Percentiles rank a stretch among this genome's conserved stretches.
These are phyloP conservation scores for Calonectria fujianensis DNA, from an alignment of 2,329 filamentous ascomycete species.

Conservation along the genomic window DNA sequence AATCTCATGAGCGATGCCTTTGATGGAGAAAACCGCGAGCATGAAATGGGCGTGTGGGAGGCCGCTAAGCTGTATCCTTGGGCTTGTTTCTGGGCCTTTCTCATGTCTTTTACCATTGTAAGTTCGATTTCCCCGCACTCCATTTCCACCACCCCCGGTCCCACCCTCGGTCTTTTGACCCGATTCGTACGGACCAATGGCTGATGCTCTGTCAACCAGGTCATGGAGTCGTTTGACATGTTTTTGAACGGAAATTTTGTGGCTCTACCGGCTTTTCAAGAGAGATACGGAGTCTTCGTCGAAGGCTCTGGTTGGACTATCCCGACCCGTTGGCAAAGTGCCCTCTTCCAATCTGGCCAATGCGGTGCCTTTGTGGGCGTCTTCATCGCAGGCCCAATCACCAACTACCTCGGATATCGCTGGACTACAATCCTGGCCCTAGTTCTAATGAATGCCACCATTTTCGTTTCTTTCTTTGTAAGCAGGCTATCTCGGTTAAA, in stretches of 20 bases:
- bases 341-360: conserved; percentile 58
- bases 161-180: neutral
- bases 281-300: conserved; percentile 56
- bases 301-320: conserved; percentile 57
- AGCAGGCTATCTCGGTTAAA: neutral
- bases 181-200: neutral
- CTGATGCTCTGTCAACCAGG: conserved; percentile 51
- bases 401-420: conserved; percentile 59
- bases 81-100: conserved; percentile 67
- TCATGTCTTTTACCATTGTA: conserved; percentile 69
- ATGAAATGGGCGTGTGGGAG: conserved; percentile 61
- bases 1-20: conserved; percentile 43
- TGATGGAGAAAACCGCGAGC: conserved; percentile 62
- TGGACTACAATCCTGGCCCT: conserved; percentile 60
- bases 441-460: conserved; percentile 60
- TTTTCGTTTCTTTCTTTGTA: conserved; percentile 71
- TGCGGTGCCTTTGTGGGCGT: conserved; percentile 60
- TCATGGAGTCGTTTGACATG: conserved; percentile 70
- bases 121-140: conserved; percentile 50
- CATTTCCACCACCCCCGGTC: neutral
- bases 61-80: conserved; percentile 62
- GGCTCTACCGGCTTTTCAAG: conserved; percentile 61
- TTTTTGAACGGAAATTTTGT: conserved; percentile 68
- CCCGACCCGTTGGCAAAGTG: conserved; percentile 62
- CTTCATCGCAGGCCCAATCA: conserved; percentile 59